These are phyloP conservation scores for Aschersonia sp. DNA, from an alignment of 2,329 filamentous ascomycete species.

Conservation along the genomic window DNA sequence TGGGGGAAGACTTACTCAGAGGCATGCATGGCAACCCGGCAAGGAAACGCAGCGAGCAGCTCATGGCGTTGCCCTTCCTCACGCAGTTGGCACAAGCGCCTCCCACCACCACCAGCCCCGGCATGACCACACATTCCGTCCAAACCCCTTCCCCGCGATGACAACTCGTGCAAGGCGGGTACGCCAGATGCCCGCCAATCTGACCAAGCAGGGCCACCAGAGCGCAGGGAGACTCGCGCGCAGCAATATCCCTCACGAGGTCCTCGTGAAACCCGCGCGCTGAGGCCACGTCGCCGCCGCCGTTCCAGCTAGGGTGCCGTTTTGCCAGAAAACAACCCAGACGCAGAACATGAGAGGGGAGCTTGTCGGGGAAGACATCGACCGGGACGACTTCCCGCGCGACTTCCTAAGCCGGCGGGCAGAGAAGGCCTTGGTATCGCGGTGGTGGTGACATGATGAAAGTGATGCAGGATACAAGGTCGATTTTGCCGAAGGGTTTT, in stretches of 20 bases:
- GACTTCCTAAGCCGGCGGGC: slow-evolving; percentile 1
- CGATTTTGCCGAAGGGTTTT: too few species aligned
- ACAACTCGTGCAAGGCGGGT: neutral
- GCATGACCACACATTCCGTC: slow-evolving; percentile 1
- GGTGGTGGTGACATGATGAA: neutral
- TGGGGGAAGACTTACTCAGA: neutral
- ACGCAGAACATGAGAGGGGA: neutral
- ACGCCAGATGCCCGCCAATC: neutral
- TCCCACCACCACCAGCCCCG: neutral
- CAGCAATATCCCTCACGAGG: neutral
- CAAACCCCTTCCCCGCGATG: neutral
- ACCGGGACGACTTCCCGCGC: neutral
- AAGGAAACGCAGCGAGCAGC: neutral
- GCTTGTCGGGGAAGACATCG: neutral
- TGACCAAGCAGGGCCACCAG: neutral
- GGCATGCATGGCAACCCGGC: neutral
- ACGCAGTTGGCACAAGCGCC: slow-evolving; percentile 3
- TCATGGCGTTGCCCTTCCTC: neutral
- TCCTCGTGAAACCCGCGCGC: neutral
- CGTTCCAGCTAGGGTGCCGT: neutral
- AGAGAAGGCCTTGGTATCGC: neutral
- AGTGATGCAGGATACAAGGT: too few species aligned
- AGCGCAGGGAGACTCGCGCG: neutral
- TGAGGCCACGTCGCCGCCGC: neutral
- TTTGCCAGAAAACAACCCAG: neutral